Conservation (phyloP, 176 grass and related monocot species). For the Juncus effusus region DNA sequence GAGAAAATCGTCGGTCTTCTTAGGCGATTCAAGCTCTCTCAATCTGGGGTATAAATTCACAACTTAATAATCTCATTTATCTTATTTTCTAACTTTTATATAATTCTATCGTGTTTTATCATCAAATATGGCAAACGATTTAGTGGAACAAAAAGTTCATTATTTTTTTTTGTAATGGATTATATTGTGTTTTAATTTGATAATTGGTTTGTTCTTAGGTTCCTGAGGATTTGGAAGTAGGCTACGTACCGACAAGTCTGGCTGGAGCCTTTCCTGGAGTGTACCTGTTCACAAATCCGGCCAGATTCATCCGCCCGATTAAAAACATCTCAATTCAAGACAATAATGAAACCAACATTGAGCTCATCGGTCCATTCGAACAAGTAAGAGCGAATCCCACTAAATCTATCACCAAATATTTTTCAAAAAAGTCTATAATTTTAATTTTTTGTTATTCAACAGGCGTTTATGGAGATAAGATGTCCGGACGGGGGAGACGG, state of each 20-base stretch:
- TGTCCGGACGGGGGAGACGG: conserved; percentile 89
- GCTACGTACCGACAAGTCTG: conserved; percentile 76
- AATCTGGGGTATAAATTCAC: conserved; percentile 18
- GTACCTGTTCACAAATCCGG: conserved; percentile 78
- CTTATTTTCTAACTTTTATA: background rate
- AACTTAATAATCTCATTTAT: conserved; percentile 13
- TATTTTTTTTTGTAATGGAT: background rate
- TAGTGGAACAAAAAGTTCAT: background rate
- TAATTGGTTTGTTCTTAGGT: conserved; percentile 35
- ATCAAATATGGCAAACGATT: conserved; percentile 6
- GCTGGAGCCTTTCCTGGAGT: conserved; percentile 91
- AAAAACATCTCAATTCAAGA: conserved; percentile 47
- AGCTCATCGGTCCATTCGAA: conserved; percentile 98
- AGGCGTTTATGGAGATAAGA: conserved; percentile 98
- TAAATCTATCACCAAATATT: conserved; percentile 1
- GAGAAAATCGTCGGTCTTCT: conserved; percentile 65
- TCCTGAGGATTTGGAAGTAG: conserved; percentile 92
- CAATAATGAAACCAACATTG: conserved; percentile 50
- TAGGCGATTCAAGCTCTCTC: conserved; percentile 67
- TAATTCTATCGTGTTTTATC: no score
- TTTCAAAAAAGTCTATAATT: conserved; percentile 12
- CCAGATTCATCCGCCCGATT: conserved; percentile 82
- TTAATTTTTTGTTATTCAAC: conserved; percentile 28
- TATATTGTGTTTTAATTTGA: background rate
- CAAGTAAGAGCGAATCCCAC: conserved; percentile 37